Conservation (phyloP, 208 protist genomes). For the Porcisia hertigi region DNA sequence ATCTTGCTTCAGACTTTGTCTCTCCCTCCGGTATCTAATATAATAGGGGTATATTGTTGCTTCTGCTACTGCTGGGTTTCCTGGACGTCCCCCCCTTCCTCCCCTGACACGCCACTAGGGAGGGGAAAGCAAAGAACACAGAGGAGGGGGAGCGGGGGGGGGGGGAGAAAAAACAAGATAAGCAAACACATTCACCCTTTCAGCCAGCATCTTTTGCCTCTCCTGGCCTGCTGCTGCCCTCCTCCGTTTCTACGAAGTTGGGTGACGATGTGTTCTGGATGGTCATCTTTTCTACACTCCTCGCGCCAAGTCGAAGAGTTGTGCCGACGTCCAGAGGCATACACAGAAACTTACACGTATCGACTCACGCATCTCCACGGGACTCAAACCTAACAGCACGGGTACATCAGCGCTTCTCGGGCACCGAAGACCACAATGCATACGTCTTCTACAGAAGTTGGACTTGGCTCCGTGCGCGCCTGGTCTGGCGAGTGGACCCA, state of each 20-base stretch:
- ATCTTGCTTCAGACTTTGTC: not conserved
- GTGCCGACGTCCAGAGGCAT: not conserved
- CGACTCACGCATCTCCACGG: not conserved
- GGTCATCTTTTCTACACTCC: no score
- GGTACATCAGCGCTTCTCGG: not conserved
- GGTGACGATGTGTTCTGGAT: not conserved
- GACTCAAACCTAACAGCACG: not conserved
- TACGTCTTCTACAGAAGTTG: not conserved
- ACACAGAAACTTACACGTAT: not conserved
- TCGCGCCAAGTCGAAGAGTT: not conserved
- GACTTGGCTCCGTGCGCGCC: not conserved
- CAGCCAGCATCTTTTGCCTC: not conserved
- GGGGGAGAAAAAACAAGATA: not conserved
- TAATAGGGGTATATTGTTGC: not conserved
- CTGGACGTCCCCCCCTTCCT: not conserved
- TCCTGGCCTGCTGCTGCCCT: not conserved
- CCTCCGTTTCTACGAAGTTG: not conserved
- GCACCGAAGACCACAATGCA: not conserved
- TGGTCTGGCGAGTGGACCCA: not conserved
- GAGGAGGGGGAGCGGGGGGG: not conserved
- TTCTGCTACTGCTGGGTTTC: not conserved
- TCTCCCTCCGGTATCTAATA: not conserved
- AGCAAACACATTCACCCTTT: not conserved
- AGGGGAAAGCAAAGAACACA: not conserved
- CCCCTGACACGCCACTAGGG: not conserved